phyloP scores from a whole-genome alignment of 202 grass and related monocot genomes.

The Digitaria exilis region DNA sequence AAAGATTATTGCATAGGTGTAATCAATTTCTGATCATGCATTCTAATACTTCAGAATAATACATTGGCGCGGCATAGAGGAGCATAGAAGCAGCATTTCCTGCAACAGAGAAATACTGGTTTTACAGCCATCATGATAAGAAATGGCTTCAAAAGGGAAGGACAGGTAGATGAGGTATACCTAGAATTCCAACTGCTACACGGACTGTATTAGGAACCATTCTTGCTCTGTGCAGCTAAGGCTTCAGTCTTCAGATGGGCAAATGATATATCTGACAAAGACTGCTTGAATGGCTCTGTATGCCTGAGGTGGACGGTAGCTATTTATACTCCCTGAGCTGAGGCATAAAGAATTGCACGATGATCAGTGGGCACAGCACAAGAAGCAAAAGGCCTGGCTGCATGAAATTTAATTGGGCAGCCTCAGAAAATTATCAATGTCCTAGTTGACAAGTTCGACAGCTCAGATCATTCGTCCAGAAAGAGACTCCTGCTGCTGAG shows the following conservation, averaged over 20 bases:
- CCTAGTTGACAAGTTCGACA: neutral
- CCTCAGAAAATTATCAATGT: neutral
- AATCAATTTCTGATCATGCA: neutral
- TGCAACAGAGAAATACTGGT: neutral
- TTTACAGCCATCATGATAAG: neutral
- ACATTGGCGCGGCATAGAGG: constrained; percentile 56
- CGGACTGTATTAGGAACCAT: constrained; percentile 39
- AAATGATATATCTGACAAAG: neutral
- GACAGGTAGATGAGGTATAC: constrained; percentile 23
- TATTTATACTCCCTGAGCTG: constrained; percentile 34
- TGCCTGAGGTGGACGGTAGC: neutral
- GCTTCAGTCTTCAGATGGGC: neutral
- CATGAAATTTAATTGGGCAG: neutral
- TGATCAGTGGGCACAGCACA: constrained; percentile 6
- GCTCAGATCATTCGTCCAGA: neutral
- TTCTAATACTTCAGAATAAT: neutral
- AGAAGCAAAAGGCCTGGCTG: neutral
- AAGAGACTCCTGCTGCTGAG: neutral
- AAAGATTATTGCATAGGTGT: neutral
- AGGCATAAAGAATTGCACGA: constrained; percentile 1
- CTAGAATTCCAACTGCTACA: constrained; percentile 45
- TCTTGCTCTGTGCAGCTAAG: neutral
- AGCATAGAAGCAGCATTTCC: constrained; percentile 62
- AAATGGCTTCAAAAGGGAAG: neutral
- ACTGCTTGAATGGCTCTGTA: neutral